Percentiles rank a stretch among this genome's conserved stretches.
phyloP scores from a whole-genome alignment of 2,329 filamentous ascomycete species.

The Beauveria australis region DNA sequence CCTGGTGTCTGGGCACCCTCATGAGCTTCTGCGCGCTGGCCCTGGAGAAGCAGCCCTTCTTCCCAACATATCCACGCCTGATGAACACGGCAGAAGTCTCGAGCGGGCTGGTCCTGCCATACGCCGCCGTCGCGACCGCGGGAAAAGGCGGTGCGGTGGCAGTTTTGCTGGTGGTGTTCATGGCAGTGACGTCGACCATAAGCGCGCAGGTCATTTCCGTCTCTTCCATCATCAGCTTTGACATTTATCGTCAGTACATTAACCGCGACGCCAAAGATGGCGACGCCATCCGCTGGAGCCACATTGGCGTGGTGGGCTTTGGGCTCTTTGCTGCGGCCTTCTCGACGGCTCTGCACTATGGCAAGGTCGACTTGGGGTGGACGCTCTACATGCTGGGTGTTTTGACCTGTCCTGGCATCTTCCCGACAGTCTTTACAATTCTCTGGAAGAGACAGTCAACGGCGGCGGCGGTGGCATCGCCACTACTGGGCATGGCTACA shows the following conservation, averaged over 20 bases:
- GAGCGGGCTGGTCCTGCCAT: conserved; percentile 61
- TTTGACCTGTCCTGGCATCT: conserved; percentile 43
- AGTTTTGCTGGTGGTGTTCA: conserved; percentile 62
- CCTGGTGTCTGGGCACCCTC: conserved; percentile 43
- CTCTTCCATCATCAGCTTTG: conserved; percentile 45
- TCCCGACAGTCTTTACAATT: conserved; percentile 44
- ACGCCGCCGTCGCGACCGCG: conserved; percentile 60
- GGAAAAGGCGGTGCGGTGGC: conserved; percentile 64
- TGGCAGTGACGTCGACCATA: conserved; percentile 60
- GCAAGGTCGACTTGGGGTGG: conserved; percentile 45
- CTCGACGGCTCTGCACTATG: conserved; percentile 44
- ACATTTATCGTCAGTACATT: conserved; percentile 44
- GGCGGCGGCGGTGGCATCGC: conserved; percentile 40
- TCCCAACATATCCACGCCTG: conserved; percentile 46
- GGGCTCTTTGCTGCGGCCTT: conserved; percentile 42
- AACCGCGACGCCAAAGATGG: conserved; percentile 36
- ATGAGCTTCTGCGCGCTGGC: conserved; percentile 40
- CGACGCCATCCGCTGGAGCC: conserved; percentile 42
- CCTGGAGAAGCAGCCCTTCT: conserved; percentile 37
- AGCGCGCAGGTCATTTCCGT: conserved; percentile 46
- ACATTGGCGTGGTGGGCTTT: conserved; percentile 45
- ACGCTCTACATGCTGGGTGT: conserved; percentile 47
- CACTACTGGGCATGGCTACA: conserved; percentile 40
- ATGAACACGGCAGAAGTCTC: conserved; percentile 55
- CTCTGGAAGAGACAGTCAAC: conserved; percentile 43